Evolutionary conservation across 2,329 filamentous ascomycete species (phyloP), one percentile per base, ranked within the genome.

Genomic region (Penicillium paneum): DNA sequence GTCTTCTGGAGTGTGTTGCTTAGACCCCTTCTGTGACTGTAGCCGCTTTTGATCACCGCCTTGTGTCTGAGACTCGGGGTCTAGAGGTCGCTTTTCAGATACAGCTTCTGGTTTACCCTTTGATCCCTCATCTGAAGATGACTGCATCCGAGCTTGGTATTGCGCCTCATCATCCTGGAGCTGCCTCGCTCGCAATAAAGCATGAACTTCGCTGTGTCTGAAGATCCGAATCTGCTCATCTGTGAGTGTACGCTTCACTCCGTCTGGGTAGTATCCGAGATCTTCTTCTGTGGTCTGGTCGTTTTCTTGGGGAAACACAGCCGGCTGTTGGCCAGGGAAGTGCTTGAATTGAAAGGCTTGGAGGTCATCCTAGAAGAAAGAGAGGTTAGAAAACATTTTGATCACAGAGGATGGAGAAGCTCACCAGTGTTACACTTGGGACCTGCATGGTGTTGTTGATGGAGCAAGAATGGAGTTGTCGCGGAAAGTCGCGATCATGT

Each of bases 171-270:
- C 70, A 41, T 66, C 58, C 51, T 64, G 57, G 11, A 73, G 55
- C 58, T 76, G 67, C 50, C 67, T 70, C 56, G 80, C 77, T 58
- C 83, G 83, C 26, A 89, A 77, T 36, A 96, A 76, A 12, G 83
- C 75, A 67, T 94, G 86, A 21, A 96, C 82, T 72, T 97, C 93
- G 2, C 89, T 93, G 68, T 95, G 90, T 57, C 92, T 83, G 70
- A 97, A 97, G 57, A 96, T 93, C 49, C 84, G 84, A 63, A 97
- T 90, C 76, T 97, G 90, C 64, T 91, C 89, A 67, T 97, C 90
- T 10, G 92, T 97, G 64, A 97, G 79, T 17, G 91, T 96, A 38
- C 93, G 87, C 70, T 94, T 94, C 57, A 86, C 84, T 3, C 93
- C 92, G 67, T 97, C 92, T 1, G 83, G 74, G 63, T 97, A 97